Evolutionary conservation across 2,329 filamentous ascomycete species (phyloP).

Genomic region (Penicillium griseofulvum): DNA sequence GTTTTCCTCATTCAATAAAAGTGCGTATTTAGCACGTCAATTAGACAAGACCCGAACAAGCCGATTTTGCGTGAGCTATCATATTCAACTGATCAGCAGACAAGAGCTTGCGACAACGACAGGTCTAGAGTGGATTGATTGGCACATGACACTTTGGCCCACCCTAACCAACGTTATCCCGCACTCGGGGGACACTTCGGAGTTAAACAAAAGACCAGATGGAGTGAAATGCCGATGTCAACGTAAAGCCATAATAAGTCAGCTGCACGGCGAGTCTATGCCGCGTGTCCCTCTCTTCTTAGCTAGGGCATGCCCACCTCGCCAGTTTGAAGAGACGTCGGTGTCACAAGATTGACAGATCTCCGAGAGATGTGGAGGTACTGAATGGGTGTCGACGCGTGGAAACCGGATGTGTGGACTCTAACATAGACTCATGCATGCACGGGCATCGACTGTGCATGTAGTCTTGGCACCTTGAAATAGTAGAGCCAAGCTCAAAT

Average conservation of each 20-base stretch:
- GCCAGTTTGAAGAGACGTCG: not conserved
- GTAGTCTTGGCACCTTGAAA: not conserved
- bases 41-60: not conserved
- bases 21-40: not conserved
- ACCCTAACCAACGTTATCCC: not conserved
- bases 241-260: not conserved
- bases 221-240: not conserved
- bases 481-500: slow-evolving; percentile 5
- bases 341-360: not conserved
- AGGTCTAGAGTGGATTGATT: slow-evolving; percentile 3
- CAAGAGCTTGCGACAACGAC: slow-evolving; percentile 2
- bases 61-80: not conserved
- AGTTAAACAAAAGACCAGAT: not conserved
- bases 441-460: not conserved
- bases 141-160: slow-evolving; percentile 4
- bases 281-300: not conserved
- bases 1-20: not conserved
- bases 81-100: not conserved
- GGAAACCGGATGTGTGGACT: not conserved
- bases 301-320: not conserved
- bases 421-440: not conserved
- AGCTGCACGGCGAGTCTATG: not conserved
- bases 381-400: not conserved
- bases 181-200: not conserved
- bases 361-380: not conserved